These are phyloP conservation scores for Stellera chamaejasme DNA, from an alignment of 345 rosid genomes.

Conservation along the genomic window DNA sequence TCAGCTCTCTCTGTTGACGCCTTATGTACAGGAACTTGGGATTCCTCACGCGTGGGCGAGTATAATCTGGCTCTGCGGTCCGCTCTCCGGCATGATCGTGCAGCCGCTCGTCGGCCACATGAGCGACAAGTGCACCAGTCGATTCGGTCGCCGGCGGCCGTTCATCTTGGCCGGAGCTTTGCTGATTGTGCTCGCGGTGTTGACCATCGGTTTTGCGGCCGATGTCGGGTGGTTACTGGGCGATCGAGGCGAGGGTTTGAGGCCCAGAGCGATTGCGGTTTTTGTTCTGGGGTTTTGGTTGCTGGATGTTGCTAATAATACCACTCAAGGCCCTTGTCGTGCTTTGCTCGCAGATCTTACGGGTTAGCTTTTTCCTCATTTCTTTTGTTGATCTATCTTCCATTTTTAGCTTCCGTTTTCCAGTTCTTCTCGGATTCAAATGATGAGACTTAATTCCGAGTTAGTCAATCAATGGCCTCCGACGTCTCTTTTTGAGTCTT, in stretches of 20 bases:
- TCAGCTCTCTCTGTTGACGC: constrained; percentile 88
- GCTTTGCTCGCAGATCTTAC: constrained; percentile 97
- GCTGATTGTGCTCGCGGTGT: constrained; percentile 49
- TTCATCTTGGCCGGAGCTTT: constrained; percentile 59
- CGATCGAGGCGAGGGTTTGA: constrained; percentile 34
- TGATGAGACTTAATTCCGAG: neutral
- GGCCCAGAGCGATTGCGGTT: constrained; percentile 68
- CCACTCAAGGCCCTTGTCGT: constrained; percentile 94
- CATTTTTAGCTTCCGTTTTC: neutral
- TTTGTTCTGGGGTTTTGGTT: constrained; percentile 92
- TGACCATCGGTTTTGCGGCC: constrained; percentile 74
- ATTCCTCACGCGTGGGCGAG: constrained; percentile 98
- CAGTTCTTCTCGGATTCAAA: constrained; percentile 2
- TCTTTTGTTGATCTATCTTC: neutral
- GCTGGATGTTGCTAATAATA: constrained; percentile 83
- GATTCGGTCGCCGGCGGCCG: constrained; percentile 89
- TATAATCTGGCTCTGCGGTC: constrained; percentile 94
- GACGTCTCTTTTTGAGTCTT: neutral
- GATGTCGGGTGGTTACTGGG: constrained; percentile 90
- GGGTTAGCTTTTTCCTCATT: constrained; percentile 32
- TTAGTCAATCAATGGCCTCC: too few relatives aligned
- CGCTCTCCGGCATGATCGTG: constrained; percentile 81
- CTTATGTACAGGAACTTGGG: constrained; percentile 96
- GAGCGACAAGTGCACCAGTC: constrained; percentile 82
- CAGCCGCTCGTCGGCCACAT: constrained; percentile 90